Percentiles rank a stretch among this genome's conserved stretches.
phyloP scores from a whole-genome alignment of 768 basidiomycete species.

The Rhodosporidiobolus sp. region DNA sequence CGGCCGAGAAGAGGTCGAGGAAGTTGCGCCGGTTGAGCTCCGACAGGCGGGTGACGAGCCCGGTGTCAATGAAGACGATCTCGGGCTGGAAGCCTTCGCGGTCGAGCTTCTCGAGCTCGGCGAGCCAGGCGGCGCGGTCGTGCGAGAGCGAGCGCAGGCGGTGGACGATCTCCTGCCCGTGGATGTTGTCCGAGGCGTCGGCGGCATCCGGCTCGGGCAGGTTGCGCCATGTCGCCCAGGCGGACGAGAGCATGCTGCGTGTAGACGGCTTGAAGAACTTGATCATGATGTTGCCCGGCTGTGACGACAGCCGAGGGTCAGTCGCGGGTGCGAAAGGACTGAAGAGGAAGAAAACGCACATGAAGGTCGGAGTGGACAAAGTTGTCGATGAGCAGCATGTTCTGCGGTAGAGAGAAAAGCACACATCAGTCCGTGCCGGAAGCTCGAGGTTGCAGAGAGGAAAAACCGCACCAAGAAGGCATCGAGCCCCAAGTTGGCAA shows the following conservation, averaged over 20 bases:
- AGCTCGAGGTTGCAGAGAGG: too few relatives aligned
- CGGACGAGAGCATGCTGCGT: slow-evolving; percentile 59
- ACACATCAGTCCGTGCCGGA: too few relatives aligned
- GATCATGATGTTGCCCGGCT: slow-evolving; percentile 76
- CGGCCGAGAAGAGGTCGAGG: slow-evolving; percentile 89
- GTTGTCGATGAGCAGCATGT: slow-evolving; percentile 97
- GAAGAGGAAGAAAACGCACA: slow-evolving; percentile 33
- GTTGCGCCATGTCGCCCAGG: slow-evolving; percentile 54
- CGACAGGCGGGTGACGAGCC: slow-evolving; percentile 84
- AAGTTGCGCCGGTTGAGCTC: slow-evolving; percentile 83
- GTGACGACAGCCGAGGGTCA: not conserved
- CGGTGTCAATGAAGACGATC: slow-evolving; percentile 93
- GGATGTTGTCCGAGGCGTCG: slow-evolving; percentile 17
- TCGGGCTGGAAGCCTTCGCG: slow-evolving; percentile 81
- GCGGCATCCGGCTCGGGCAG: slow-evolving; percentile 48
- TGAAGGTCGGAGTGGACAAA: slow-evolving; percentile 72
- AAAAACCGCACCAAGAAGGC: slow-evolving; percentile 75
- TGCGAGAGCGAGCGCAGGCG: slow-evolving; percentile 64
- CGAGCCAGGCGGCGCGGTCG: slow-evolving; percentile 62
- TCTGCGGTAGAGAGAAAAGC: too few relatives aligned
- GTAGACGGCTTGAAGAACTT: slow-evolving; percentile 80
- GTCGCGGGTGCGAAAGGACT: not conserved
- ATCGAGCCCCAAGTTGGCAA: slow-evolving; percentile 89
- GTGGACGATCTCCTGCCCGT: slow-evolving; percentile 59
- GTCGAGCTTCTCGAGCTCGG: slow-evolving; percentile 63